Conservation (phyloP, 495 filamentous ascomycete genomes). For the Neurospora sp. region DNA sequence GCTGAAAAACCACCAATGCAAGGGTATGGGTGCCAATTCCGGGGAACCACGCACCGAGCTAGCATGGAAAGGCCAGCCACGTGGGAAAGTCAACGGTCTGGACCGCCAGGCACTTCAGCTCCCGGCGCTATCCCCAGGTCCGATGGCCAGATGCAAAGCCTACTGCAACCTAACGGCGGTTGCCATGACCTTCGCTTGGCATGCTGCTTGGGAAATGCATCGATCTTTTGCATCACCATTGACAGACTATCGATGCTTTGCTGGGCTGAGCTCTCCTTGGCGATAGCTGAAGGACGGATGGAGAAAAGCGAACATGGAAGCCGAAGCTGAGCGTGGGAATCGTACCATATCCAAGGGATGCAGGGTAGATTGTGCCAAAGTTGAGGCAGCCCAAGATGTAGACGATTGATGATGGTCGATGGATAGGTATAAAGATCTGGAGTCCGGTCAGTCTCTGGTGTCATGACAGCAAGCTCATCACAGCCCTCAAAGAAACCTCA, state of each 20-base stretch:
- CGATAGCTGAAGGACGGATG: neutral
- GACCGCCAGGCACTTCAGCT: neutral
- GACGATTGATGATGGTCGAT: neutral
- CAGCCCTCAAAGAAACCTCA: neutral
- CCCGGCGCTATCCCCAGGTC: neutral
- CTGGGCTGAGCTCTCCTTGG: neutral
- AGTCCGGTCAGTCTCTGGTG: neutral
- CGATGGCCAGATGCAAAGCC: neutral
- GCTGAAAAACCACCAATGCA: neutral
- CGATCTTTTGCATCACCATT: neutral
- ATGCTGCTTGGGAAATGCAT: neutral
- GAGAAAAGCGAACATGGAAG: neutral
- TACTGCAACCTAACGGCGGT: neutral
- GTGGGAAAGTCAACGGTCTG: neutral
- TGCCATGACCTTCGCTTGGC: neutral
- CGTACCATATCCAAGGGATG: neutral
- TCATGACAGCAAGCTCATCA: neutral
- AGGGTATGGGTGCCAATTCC: neutral
- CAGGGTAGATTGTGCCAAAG: neutral
- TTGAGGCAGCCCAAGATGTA: neutral
- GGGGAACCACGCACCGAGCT: neutral
- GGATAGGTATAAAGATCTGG: neutral
- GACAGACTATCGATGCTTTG: neutral
- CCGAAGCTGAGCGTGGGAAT: neutral
- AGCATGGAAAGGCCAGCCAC: neutral